Evolutionary conservation across 805 yeast genomes (phyloP).

Genomic region (Wickerhamiella slavikovae): DNA sequence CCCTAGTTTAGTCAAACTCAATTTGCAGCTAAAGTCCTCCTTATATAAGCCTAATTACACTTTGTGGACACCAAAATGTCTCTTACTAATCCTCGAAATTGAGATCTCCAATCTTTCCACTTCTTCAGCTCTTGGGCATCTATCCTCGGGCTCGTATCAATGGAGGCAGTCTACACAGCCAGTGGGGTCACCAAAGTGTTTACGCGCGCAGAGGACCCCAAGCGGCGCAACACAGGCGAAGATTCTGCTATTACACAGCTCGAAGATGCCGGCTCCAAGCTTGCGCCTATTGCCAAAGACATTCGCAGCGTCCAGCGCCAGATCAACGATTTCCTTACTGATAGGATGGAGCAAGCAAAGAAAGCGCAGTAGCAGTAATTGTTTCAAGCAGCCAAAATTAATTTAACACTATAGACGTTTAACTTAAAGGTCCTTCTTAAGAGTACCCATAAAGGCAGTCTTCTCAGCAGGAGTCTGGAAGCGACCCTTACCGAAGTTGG

Average conservation of each 20-base stretch:
- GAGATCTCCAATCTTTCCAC: too few species aligned
- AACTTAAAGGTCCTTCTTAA: conserved; percentile 73
- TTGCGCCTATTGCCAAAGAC: conserved; percentile 6
- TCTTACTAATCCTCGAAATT: too few species aligned
- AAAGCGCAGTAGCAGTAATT: too few species aligned
- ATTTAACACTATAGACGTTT: not conserved
- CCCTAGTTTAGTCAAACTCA: too few species aligned
- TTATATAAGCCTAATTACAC: too few species aligned
- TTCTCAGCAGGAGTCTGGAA: conserved; percentile 99
- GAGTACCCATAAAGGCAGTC: conserved; percentile 98
- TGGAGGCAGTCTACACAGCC: conserved; percentile 1
- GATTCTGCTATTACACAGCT: conserved; percentile 3
- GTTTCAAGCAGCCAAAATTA: too few species aligned
- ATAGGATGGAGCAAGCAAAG: conserved; percentile 4
- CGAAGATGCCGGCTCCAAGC: conserved; percentile 4
- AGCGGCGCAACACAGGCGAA: conserved; percentile 2
- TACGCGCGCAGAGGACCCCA: conserved; percentile 3
- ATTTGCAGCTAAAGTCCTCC: too few species aligned
- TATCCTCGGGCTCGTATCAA: too few species aligned
- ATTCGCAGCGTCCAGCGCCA: conserved; percentile 10
- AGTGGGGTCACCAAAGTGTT: too few species aligned
- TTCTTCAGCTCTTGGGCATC: too few species aligned
- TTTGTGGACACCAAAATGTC: too few species aligned
- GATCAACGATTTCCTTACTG: conserved; percentile 9
- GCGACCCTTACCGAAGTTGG: conserved; percentile 99